These are phyloP conservation scores for Tylopilus rubrobrunneus DNA, from an alignment of 768 basidiomycete genomes.

Conservation along the genomic window DNA sequence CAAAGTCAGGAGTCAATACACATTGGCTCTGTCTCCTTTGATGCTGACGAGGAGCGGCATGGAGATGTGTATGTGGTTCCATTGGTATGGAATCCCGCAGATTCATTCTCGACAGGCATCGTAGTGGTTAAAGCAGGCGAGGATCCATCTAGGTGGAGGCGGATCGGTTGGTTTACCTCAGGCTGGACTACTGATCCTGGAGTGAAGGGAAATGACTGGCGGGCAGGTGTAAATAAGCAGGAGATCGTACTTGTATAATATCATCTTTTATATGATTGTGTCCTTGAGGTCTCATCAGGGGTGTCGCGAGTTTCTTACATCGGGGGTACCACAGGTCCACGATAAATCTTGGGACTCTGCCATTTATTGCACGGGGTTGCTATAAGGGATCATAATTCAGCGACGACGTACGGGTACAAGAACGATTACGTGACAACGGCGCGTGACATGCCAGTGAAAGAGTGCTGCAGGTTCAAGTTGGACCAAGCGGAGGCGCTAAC, in stretches of 20 bases:
- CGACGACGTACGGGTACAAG: no score
- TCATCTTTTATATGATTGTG: no score
- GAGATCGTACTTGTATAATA: constrained; percentile 1
- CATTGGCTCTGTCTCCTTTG: background rate
- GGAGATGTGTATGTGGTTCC: background rate
- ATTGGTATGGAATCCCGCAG: background rate
- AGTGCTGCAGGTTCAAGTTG: no score
- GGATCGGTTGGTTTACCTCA: background rate
- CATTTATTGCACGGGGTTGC: no score
- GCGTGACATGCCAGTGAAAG: no score
- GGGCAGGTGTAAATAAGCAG: background rate
- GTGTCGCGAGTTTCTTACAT: no score
- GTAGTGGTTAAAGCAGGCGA: background rate
- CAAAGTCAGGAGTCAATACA: background rate
- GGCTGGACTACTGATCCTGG: background rate
- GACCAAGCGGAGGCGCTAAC: no score
- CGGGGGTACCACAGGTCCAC: no score
- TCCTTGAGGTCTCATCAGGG: no score
- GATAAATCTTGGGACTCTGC: no score
- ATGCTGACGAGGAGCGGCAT: background rate
- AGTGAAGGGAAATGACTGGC: background rate
- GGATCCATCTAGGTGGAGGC: background rate
- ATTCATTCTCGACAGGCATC: background rate
- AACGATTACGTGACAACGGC: no score
- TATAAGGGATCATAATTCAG: no score